phyloP scores from a whole-genome alignment of 2,329 filamentous ascomycete species.

The Rachicladosporium sp. region DNA sequence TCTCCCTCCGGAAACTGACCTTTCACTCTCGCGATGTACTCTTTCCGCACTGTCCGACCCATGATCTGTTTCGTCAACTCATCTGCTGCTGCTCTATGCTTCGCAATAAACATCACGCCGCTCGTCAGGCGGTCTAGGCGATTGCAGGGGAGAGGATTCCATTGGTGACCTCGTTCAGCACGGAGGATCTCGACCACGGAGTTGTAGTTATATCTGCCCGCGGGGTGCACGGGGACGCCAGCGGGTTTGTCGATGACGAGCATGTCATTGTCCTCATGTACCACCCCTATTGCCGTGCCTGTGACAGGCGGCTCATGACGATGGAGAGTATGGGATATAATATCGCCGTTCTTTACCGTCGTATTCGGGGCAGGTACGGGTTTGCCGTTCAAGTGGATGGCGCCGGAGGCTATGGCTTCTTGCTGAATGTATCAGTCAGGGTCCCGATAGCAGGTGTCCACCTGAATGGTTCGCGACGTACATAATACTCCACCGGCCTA shows the following conservation, averaged over 20 bases:
- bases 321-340: slow-evolving; percentile 87
- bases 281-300: slow-evolving; percentile 61
- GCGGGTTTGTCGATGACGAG: slow-evolving; percentile 96
- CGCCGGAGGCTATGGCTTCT: slow-evolving; percentile 66
- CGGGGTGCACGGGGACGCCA: slow-evolving; percentile 87
- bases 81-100: slow-evolving; percentile 69
- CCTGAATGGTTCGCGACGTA: slow-evolving; percentile 25
- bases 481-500: slow-evolving; percentile 75
- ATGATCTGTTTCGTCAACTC: slow-evolving; percentile 64
- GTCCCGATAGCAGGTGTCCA: neutral
- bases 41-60: slow-evolving; percentile 75
- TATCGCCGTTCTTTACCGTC: slow-evolving; percentile 72
- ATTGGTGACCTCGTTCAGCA: slow-evolving; percentile 50
- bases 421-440: slow-evolving; percentile 33
- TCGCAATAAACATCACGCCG: slow-evolving; percentile 96
- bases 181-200: slow-evolving; percentile 89
- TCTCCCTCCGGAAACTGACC: slow-evolving; percentile 88
- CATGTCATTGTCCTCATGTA: slow-evolving; percentile 86
- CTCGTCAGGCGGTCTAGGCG: slow-evolving; percentile 88
- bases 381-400: slow-evolving; percentile 70
- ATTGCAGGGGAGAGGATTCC: slow-evolving; percentile 65
- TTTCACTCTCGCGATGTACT: slow-evolving; percentile 84
- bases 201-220: slow-evolving; percentile 92
- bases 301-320: slow-evolving; percentile 92
- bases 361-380: slow-evolving; percentile 52